Evolutionary conservation across 306 rosid species (phyloP), one percentile per base, ranked within the genome.

Genomic region (Senna tora): DNA sequence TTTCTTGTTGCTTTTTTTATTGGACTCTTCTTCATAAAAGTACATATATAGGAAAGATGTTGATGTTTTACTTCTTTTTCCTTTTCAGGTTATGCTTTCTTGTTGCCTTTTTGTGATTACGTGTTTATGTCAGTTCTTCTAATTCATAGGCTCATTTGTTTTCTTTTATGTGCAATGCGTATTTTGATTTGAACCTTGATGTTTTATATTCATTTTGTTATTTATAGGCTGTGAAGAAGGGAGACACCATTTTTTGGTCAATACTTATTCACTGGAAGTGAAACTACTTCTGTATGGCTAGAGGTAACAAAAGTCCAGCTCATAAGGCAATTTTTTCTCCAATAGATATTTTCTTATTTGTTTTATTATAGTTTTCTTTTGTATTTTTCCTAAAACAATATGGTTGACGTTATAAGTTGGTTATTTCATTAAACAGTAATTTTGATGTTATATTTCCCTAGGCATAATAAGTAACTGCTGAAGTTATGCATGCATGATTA

Each of bases 261-360:
- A 74, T 95, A 95, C 78, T 84, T 95, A 79, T 95, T 95, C 84
- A 95, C 99, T 15, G 99, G 99, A 78, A 95, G 99, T 85, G 99
- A 95, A 86, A 83, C 97, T 65, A 95, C 99, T 65, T 91, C 99
- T 82, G 97, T 84, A 13, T 95, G 99, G 99, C 84, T 95, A 80
- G 97, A 95, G 99, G 99, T 91, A 83, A 77, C 53, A 46, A 51
- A 22, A 49, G 17, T 70, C 28, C 17, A 8, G 15, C 22, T 51
- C 49, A 15, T 28, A 67, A 63, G 71, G 57, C 22, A 66, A 51
- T 34, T 14, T 49, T 55, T n/a, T 15, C 49, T 67, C 67, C 15
- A 42, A 16, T 34, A 38, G 52, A 17, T 41, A 45, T 43, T 19
- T 49, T 51, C 14, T 30, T 30, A 16, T 42, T 12, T 49, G 2